Percentiles rank a stretch among this genome's conserved stretches.
These are phyloP conservation scores for Calonectria henricotiae DNA, from an alignment of 2,329 filamentous ascomycete species.

Conservation along the genomic window DNA sequence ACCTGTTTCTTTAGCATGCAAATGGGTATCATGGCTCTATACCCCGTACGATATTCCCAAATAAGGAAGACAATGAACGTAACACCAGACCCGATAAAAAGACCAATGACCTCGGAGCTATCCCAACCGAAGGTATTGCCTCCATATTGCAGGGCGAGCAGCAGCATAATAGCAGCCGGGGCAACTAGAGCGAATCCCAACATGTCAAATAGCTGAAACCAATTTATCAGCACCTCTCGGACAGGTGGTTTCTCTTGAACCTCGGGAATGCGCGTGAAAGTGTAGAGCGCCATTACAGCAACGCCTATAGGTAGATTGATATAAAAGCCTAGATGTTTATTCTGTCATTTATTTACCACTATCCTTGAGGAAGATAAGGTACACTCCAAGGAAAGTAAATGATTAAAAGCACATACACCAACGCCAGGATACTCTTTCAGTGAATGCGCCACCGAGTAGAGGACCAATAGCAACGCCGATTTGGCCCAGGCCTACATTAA, in stretches of 20 bases:
- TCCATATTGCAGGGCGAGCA: slow-evolving; percentile 63
- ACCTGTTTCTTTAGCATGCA: slow-evolving; percentile 32
- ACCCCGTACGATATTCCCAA: slow-evolving; percentile 58
- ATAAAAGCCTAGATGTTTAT: slow-evolving; percentile 63
- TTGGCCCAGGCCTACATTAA: background rate
- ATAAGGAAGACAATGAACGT: slow-evolving; percentile 51
- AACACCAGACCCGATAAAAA: slow-evolving; percentile 55
- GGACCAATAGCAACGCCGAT: slow-evolving; percentile 60
- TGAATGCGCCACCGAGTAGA: slow-evolving; percentile 75
- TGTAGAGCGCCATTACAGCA: background rate
- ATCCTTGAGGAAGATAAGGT: background rate
- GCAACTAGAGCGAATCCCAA: slow-evolving; percentile 53
- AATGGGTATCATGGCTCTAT: slow-evolving; percentile 59
- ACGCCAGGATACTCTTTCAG: slow-evolving; percentile 72
- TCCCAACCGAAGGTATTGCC: slow-evolving; percentile 60
- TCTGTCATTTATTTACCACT: too few species aligned
- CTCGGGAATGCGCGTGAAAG: slow-evolving; percentile 12
- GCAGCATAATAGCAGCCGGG: slow-evolving; percentile 60
- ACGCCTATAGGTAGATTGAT: slow-evolving; percentile 66
- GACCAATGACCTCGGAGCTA: slow-evolving; percentile 57
- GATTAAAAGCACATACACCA: slow-evolving; percentile 58
- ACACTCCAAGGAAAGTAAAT: too few species aligned
- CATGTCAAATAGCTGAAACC: slow-evolving; percentile 44
- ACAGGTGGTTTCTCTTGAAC: background rate
- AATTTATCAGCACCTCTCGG: background rate